A percentile compares a stretch with the other conserved stretches of the same genome.
phyloP scores from a whole-genome alignment of 345 rosid genomes.

The Barbarea vulgaris region DNA sequence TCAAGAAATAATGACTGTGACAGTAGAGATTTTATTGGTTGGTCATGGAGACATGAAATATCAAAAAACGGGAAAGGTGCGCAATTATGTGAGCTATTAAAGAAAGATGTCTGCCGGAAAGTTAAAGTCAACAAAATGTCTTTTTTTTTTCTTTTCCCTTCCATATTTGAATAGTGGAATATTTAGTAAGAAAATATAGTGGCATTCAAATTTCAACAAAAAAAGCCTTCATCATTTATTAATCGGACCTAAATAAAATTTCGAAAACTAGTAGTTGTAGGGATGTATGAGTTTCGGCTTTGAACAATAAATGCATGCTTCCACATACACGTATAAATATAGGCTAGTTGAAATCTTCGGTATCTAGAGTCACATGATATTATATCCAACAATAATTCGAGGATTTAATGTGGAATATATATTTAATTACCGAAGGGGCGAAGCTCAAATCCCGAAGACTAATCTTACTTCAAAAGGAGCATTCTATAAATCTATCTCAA shows the following conservation, averaged over 20 bases:
- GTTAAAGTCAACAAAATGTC: constrained; percentile 27
- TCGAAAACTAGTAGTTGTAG: neutral
- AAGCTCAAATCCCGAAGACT: constrained; percentile 33
- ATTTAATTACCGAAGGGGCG: neutral
- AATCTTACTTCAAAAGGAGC: neutral
- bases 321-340: constrained; percentile 1
- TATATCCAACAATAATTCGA: constrained; percentile 24
- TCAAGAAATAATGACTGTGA: constrained; percentile 8
- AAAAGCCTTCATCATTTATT: neutral
- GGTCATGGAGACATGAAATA: constrained; percentile 37
- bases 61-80: constrained; percentile 37
- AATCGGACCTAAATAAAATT: neutral
- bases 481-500: neutral
- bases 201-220: neutral
- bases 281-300: neutral
- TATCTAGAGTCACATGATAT: constrained; percentile 20
- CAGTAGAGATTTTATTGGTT: constrained; percentile 2
- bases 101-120: constrained; percentile 31
- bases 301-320: constrained; percentile 29
- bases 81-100: constrained; percentile 32
- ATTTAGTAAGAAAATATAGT: neutral
- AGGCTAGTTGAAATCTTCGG: neutral
- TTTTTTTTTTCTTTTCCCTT: neutral
- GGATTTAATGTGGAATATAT: neutral
- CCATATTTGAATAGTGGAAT: neutral